Percentiles rank a stretch among this genome's conserved stretches.
phyloP scores from a whole-genome alignment of 306 rosid genomes.

The Quercus agrifolia region DNA sequence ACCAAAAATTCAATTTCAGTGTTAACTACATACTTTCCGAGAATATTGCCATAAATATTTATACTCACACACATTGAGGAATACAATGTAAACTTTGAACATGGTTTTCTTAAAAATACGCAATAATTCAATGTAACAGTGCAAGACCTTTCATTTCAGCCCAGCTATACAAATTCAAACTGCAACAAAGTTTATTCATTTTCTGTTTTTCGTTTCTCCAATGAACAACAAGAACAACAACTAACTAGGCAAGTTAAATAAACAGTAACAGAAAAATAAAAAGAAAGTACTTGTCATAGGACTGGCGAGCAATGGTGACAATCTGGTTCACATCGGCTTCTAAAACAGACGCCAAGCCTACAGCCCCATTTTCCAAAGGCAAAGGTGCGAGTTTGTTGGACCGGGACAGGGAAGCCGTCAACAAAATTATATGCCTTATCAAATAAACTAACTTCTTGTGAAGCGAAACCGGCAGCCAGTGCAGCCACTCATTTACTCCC shows the following conservation, averaged over 20 bases:
- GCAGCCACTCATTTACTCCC: slow-evolving; percentile 83
- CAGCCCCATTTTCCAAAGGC: slow-evolving; percentile 54
- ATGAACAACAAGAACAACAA: too few relatives aligned
- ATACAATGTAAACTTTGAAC: background rate
- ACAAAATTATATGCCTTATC: slow-evolving; percentile 38
- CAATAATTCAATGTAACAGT: background rate
- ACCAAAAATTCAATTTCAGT: background rate
- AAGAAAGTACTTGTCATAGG: slow-evolving; percentile 66
- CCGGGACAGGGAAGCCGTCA: slow-evolving; percentile 27
- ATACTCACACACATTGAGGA: background rate
- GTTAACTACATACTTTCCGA: background rate
- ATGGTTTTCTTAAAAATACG: background rate
- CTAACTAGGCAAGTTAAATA: too few relatives aligned
- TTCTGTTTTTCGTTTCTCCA: background rate
- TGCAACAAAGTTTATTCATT: background rate
- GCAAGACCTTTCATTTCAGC: background rate
- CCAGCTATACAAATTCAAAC: background rate
- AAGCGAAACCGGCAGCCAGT: slow-evolving; percentile 85
- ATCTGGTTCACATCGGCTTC: slow-evolving; percentile 84
- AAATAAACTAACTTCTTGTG: slow-evolving; percentile 63
- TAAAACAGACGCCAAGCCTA: slow-evolving; percentile 66
- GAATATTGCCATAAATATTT: background rate
- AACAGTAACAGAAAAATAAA: background rate
- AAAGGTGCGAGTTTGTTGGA: slow-evolving; percentile 35
- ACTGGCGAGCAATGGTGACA: slow-evolving; percentile 65